Base-by-base conservation (phyloP, 768 basidiomycete genomes). In the Auricularia sp. region DNA sequence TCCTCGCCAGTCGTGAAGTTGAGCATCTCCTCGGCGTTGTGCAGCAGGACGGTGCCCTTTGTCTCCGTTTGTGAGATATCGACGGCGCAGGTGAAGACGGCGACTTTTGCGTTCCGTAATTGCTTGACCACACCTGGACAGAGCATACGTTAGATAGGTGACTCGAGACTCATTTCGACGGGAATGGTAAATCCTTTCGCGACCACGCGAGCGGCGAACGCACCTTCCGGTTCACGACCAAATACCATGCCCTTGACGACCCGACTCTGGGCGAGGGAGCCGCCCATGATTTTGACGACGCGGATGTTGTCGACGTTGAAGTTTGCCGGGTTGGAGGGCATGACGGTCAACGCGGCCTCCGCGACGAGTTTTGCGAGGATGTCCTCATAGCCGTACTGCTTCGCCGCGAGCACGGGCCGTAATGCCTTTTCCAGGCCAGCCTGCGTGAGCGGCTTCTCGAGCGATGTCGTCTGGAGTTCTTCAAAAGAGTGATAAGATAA, bases 171-270 rank as follows among this genome's bases (percentile, higher is more conserved):
- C n/a, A n/a, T n/a, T n/a, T n/a, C n/a, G n/a, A n/a, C n/a, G n/a
- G n/a, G n/a, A n/a, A n/a, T n/a, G n/a, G n/a, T n/a, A n/a, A n/a
- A n/a, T n/a, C n/a, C n/a, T n/a, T n/a, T n/a, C n/a, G n/a, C n/a
- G n/a, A n/a, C n/a, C n/a, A n/a, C n/a, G n/a, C n/a, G n/a, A n/a
- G n/a, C n/a, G n/a, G n/a, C n/a, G n/a, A n/a, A n/a, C n/a, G n/a
- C n/a, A n/a, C n/a, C 24, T 76, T 99, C 97, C 0, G 97, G 92
- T 76, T 97, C 94, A 58, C 94, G 82, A 44, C 93, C 93, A 68
- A 98, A 98, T 0, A 99, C 97, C 97, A 99, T 99, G 62, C 97
- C 97, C 68, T 90, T 85, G 5, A 99, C 90, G 4, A 99, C 95
- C 64, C 82, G 85, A 76, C 94, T 96, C 29, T 81, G 83, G 3